Conservation (phyloP, 2,329 filamentous ascomycete genomes). For the Stagonosporopsis chrysanthemi region DNA sequence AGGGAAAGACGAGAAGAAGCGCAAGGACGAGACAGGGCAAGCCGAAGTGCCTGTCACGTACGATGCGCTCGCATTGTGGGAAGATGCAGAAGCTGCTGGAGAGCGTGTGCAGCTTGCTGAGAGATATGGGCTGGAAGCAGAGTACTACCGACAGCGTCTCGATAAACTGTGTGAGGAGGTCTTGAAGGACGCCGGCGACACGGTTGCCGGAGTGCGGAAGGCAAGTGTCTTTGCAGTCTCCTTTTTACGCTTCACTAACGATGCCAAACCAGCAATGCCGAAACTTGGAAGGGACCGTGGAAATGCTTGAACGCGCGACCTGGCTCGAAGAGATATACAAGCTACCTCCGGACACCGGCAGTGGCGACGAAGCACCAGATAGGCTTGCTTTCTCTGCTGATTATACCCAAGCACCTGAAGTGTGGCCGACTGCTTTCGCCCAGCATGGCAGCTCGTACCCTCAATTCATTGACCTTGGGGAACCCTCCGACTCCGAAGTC, state of each 20-base stretch:
- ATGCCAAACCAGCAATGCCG: conserved; percentile 63
- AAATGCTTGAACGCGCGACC: conserved; percentile 62
- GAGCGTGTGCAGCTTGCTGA: conserved; percentile 21
- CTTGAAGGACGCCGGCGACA: conserved; percentile 56
- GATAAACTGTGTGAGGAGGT: conserved; percentile 33
- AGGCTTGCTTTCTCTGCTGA: background rate
- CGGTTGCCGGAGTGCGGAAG: conserved; percentile 43
- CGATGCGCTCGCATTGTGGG: conserved; percentile 31
- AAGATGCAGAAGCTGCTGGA: conserved; percentile 27
- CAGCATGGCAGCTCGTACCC: background rate
- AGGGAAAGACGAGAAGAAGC: conserved; percentile 19
- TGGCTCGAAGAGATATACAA: conserved; percentile 51
- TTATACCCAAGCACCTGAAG: background rate
- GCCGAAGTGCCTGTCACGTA: conserved; percentile 15
- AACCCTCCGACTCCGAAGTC: conserved; percentile 21
- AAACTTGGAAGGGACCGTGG: conserved; percentile 70
- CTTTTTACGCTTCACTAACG: background rate
- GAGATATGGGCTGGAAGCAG: conserved; percentile 21
- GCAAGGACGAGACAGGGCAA: background rate
- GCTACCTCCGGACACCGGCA: background rate
- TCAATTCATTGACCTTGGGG: conserved; percentile 32
- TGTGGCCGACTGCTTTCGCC: background rate
- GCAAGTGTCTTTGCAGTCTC: background rate
- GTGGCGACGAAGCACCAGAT: conserved; percentile 1
- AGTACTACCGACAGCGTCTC: conserved; percentile 27